Conservation (phyloP, 2,329 filamentous ascomycete genomes). For the Elsinoe perseae region DNA sequence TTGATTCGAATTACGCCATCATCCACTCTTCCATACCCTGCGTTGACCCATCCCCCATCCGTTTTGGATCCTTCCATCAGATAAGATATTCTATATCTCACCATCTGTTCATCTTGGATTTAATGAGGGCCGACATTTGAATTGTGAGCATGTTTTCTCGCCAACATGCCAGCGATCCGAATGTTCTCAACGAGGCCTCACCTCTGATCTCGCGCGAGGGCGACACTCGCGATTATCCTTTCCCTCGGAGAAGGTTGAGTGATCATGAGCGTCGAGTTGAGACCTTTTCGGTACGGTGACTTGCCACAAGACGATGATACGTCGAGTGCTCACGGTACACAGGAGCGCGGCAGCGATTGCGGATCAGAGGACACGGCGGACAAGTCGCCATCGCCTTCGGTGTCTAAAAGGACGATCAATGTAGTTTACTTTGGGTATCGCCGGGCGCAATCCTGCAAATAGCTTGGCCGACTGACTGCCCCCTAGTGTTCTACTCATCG, state of each 20-base stretch:
- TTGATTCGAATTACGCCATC: conserved; percentile 6
- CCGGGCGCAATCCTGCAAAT: not conserved
- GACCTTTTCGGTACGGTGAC: conserved; percentile 13
- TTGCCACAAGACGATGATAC: conserved; percentile 11
- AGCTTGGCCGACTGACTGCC: not conserved
- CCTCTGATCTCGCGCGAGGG: conserved; percentile 9
- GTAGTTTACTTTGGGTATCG: conserved; percentile 8
- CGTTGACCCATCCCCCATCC: not conserved
- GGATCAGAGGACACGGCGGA: not conserved
- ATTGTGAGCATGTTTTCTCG: conserved; percentile 9
- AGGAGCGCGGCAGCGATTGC: conserved; percentile 11
- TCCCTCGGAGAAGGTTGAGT: not conserved
- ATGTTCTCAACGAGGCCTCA: conserved; percentile 8
- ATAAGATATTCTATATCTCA: conserved; percentile 4
- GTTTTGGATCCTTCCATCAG: conserved; percentile 5
- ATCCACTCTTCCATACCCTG: not conserved
- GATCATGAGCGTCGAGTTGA: conserved; percentile 14
- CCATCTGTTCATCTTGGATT: not conserved
- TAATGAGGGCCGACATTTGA: conserved; percentile 5
- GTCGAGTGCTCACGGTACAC: conserved; percentile 10
- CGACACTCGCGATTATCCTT: conserved; percentile 5
- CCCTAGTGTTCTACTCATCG: conserved; percentile 46
- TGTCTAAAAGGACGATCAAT: conserved; percentile 3
- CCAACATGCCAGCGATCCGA: conserved; percentile 1
- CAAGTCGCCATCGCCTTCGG: not conserved